These are phyloP conservation scores for Malassezia equina DNA, from an alignment of 1,284 basidiomycete species.

Conservation along the genomic window DNA sequence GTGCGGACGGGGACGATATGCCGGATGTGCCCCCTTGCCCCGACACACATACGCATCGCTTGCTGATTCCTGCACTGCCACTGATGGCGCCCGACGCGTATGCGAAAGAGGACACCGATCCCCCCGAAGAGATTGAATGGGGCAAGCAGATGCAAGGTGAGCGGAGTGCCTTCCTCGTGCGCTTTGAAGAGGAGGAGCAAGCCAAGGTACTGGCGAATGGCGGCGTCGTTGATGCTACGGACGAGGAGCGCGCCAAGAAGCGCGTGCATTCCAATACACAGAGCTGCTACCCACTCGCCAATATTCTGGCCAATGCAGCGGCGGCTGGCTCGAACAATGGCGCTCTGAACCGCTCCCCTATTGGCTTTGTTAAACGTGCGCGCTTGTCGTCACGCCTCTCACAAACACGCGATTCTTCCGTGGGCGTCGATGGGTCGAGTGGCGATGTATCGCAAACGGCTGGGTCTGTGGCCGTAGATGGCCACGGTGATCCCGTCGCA, in stretches of 20 bases:
- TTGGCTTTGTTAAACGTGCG: slow-evolving; percentile 18
- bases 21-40: slow-evolving; percentile 8
- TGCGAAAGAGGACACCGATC: slow-evolving; percentile 36
- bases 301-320: slow-evolving; percentile 18
- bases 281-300: slow-evolving; percentile 18
- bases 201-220: slow-evolving; percentile 21
- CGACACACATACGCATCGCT: slow-evolving; percentile 24
- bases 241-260: slow-evolving; percentile 11
- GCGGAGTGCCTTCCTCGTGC: slow-evolving; percentile 34
- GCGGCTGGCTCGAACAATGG: slow-evolving; percentile 5
- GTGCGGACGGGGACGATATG: background rate
- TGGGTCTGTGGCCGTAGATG: background rate
- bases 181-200: slow-evolving; percentile 39
- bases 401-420: slow-evolving; percentile 4
- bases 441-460: background rate
- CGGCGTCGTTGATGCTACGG: slow-evolving; percentile 5
- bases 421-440: background rate
- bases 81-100: slow-evolving; percentile 20
- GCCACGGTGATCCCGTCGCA: background rate
- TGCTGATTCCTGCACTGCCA: slow-evolving; percentile 27
- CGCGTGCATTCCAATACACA: slow-evolving; percentile 12
- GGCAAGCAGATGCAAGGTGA: slow-evolving; percentile 41
- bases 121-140: slow-evolving; percentile 41
- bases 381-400: slow-evolving; percentile 15
- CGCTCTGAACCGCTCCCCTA: slow-evolving; percentile 10